Evolutionary conservation across 2,329 filamentous ascomycete species (phyloP).

Genomic region (Fonsecaea erecta): DNA sequence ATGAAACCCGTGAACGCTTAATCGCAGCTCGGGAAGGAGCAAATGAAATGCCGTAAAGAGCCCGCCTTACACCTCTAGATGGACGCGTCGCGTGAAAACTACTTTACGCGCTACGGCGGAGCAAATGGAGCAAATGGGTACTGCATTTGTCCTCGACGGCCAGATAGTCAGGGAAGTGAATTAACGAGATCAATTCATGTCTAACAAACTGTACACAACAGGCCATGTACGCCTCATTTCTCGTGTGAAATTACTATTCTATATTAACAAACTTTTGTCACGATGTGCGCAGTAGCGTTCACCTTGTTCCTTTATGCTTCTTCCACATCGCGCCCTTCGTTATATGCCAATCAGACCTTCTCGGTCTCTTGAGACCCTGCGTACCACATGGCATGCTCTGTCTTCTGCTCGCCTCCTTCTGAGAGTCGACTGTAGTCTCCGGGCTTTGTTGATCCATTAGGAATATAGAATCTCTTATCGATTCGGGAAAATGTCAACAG

Average conservation of each 20-base stretch:
- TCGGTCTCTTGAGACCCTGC: not conserved
- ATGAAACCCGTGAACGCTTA: not conserved
- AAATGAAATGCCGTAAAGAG: not conserved
- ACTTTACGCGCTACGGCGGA: not conserved
- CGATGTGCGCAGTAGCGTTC: not conserved
- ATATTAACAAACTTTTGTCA: not conserved
- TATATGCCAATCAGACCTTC: not conserved
- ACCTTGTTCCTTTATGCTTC: not conserved
- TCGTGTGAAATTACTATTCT: not conserved
- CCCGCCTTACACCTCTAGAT: not conserved
- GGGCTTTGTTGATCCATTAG: constrained; percentile 59
- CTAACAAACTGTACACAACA: not conserved
- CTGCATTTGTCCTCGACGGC: not conserved
- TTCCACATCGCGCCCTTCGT: not conserved
- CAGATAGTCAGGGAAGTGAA: not conserved
- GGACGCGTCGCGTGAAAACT: constrained; percentile 1
- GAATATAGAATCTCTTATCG: constrained; percentile 75
- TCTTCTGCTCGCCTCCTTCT: constrained; percentile 1
- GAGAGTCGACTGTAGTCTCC: constrained; percentile 48
- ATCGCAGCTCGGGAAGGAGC: not conserved
- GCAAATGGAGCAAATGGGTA: not conserved
- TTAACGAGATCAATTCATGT: not conserved
- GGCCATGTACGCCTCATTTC: not conserved
- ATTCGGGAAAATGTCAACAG: constrained; percentile 70
- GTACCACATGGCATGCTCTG: constrained; percentile 9